A percentile compares a stretch with the other conserved stretches of the same genome.
phyloP scores from a whole-genome alignment of 2,329 filamentous ascomycete genomes.

The Emergomyces pasteurianus region DNA sequence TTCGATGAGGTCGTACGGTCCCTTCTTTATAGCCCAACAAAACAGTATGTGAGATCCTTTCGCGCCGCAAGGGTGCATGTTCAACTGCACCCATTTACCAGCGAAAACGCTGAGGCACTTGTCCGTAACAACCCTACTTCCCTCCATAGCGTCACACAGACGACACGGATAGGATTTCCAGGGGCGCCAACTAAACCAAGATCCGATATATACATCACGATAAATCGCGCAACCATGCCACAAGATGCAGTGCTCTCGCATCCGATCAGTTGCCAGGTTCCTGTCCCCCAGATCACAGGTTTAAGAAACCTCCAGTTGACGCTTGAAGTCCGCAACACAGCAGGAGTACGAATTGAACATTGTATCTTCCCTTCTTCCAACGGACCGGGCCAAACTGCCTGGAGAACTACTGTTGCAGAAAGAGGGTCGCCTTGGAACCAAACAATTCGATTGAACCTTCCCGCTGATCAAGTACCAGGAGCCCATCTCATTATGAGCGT shows the following conservation, averaged over 20 bases:
- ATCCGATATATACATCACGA: conserved; percentile 88
- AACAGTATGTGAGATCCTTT: conserved; percentile 60
- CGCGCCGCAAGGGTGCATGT: conserved; percentile 68
- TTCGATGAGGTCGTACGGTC: conserved; percentile 64
- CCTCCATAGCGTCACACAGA: conserved; percentile 67
- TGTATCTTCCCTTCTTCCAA: conserved; percentile 86
- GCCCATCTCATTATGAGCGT: conserved; percentile 85
- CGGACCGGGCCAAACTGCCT: conserved; percentile 63
- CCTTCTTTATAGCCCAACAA: conserved; percentile 60
- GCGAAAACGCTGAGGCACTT: conserved; percentile 64
- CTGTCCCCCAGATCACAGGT: conserved; percentile 51
- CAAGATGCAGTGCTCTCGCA: conserved; percentile 53
- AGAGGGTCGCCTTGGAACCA: conserved; percentile 77
- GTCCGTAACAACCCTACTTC: conserved; percentile 81
- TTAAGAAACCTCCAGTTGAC: conserved; percentile 75
- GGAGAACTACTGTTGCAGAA: conserved; percentile 72
- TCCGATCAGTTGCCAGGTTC: conserved; percentile 69
- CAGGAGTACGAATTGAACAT: conserved; percentile 71
- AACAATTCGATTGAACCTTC: conserved; percentile 69
- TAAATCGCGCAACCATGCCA: conserved; percentile 66
- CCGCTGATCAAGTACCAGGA: conserved; percentile 65
- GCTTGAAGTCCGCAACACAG: conserved; percentile 68
- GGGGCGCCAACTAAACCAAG: conserved; percentile 77
- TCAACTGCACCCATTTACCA: conserved; percentile 64
- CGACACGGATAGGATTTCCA: conserved; percentile 84